Evolutionary conservation across 495 filamentous ascomycete species (phyloP), one percentile per base, ranked within the genome.

Genomic region (Bathelium albidoporum): DNA sequence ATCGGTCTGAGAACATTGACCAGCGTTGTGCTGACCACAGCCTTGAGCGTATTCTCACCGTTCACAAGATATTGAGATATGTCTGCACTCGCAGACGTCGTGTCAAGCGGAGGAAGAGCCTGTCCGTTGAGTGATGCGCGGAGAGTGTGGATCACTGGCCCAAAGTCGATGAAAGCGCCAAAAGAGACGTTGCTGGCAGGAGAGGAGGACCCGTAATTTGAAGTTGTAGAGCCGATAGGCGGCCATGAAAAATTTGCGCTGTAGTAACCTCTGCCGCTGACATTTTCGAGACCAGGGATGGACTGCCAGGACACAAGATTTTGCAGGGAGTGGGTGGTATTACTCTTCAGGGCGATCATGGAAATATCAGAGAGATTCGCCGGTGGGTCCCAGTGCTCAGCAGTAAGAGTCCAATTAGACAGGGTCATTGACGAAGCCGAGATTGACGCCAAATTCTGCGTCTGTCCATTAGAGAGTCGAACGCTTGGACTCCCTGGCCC

Each of bases 11-110:
- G 29, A 1, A 44, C 64, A 58, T 71, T 71, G 24, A 63, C 64
- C n/a, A 71, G 59, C 14, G 69, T 64, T 31, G 69, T 71, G 20
- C 60, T 63, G 11, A 71, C 67, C 7, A 64, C 59, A 22, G 67
- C 59, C 43, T 61, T 26, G 1, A 71, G 24, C 43, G 18, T 31
- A 41, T 71, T 64, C 32, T 29, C 34, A 0, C 64, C 67, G 2
- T 1, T 29, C 2, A 41, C 41, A 22, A 71, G 24, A 20, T 52
- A 41, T 7, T 14, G 9, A 10, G 28, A 34, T 12, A 71, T 22
- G 41, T 66, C 64, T 3, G 62, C 58, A 29, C 59, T 39, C 12
- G 69, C 52, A 32, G 60, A 41, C n/a, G 55, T 65, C 2, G 67
- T 62, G 34, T 71, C 69, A 24, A 69, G 62, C 2, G 69, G 66